Conservation (phyloP, 1,139 yeast species). For the Meyerozyma carpophila region DNA sequence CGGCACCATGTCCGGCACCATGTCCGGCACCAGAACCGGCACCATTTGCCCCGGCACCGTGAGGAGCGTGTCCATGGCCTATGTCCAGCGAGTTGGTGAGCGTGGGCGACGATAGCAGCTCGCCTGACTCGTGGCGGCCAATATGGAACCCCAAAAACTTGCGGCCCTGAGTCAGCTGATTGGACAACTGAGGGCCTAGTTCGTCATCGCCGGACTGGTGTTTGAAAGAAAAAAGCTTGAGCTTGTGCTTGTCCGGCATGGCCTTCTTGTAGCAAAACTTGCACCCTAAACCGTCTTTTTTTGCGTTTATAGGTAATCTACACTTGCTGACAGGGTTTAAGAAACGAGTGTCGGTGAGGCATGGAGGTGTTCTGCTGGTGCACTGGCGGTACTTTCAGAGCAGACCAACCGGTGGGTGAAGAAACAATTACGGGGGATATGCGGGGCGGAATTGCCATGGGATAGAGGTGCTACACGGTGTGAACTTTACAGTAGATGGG, state of each 20-base stretch:
- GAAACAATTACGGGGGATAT: background rate
- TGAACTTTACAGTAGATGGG: background rate
- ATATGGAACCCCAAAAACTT: slow-evolving; percentile 29
- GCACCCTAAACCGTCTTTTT: background rate
- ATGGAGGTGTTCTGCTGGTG: background rate
- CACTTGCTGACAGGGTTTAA: background rate
- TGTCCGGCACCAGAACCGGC: background rate
- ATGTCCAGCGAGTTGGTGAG: slow-evolving; percentile 22
- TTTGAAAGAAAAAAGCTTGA: slow-evolving; percentile 35
- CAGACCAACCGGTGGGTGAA: background rate
- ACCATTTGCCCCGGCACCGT: background rate
- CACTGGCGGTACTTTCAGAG: background rate
- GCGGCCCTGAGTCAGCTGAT: slow-evolving; percentile 8
- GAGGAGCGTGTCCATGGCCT: slow-evolving; percentile 11
- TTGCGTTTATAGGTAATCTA: background rate
- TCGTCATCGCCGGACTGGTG: slow-evolving; percentile 5
- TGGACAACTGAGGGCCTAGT: slow-evolving; percentile 3
- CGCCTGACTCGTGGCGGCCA: slow-evolving; percentile 36
- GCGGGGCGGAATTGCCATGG: too few species aligned
- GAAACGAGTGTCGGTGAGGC: background rate
- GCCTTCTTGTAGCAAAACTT: background rate
- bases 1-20: background rate
- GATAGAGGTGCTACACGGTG: background rate
- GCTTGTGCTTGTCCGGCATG: slow-evolving; percentile 46
- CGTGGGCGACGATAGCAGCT: slow-evolving; percentile 29